Conservation (phyloP, 2,329 filamentous ascomycete species). For the Ilyonectria robusta region DNA sequence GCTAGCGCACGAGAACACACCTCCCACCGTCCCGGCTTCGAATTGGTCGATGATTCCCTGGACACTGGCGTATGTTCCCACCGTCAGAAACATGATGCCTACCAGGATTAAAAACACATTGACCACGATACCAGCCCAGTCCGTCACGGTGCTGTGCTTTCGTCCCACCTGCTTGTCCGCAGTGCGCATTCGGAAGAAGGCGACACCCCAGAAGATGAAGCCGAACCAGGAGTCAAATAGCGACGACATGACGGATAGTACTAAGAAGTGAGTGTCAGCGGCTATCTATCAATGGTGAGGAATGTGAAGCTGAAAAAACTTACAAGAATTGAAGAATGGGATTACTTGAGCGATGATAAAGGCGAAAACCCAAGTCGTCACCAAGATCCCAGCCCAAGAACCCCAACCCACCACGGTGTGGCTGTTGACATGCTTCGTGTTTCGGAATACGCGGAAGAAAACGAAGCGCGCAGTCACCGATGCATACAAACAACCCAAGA, state of each 20-base stretch:
- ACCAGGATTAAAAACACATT: slow-evolving; percentile 82
- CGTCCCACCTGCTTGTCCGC: slow-evolving; percentile 71
- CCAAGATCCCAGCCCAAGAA: slow-evolving; percentile 81
- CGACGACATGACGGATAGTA: slow-evolving; percentile 83
- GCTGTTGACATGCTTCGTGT: slow-evolving; percentile 82
- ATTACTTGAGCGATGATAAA: slow-evolving; percentile 95
- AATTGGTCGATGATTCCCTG: slow-evolving; percentile 84
- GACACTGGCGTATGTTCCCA: slow-evolving; percentile 85
- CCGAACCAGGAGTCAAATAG: slow-evolving; percentile 95
- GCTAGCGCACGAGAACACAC: slow-evolving; percentile 80
- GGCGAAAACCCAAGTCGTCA: slow-evolving; percentile 82
- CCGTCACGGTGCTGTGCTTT: slow-evolving; percentile 64
- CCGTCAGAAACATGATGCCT: slow-evolving; percentile 85
- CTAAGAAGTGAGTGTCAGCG: slow-evolving; percentile 50
- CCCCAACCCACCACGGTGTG: slow-evolving; percentile 88
- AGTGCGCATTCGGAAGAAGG: slow-evolving; percentile 82
- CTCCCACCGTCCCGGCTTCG: slow-evolving; percentile 72
- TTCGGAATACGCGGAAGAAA: slow-evolving; percentile 90
- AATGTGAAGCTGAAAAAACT: slow-evolving; percentile 45
- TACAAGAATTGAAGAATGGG: slow-evolving; percentile 87
- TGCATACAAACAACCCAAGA: slow-evolving; percentile 91
- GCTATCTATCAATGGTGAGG: too few species aligned
- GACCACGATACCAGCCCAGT: slow-evolving; percentile 69
- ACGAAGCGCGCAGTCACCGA: slow-evolving; percentile 91
- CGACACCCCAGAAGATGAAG: slow-evolving; percentile 94